A percentile compares a stretch with the other conserved stretches of the same genome.
Conservation (phyloP, 2,329 filamentous ascomycete genomes). For the Arthrobotrys conoides region DNA sequence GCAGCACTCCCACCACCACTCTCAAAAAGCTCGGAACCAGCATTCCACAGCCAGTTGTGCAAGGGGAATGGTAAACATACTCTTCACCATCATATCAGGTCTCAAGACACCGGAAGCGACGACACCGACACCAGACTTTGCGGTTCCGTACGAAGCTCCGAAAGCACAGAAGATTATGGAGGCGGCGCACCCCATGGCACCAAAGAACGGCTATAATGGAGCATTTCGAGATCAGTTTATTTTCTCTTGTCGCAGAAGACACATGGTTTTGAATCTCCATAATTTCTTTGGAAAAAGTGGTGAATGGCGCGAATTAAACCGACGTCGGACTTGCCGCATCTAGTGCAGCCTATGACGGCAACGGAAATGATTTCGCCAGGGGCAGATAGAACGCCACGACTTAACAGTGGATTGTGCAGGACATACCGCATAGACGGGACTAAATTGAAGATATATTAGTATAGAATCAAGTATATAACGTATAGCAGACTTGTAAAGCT, state of each 20-base stretch:
- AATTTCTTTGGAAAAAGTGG: conserved; percentile 1
- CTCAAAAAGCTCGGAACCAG: conserved; percentile 9
- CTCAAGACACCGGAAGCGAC: conserved; percentile 97
- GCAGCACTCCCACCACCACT: conserved; percentile 32
- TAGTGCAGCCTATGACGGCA: conserved; percentile 62
- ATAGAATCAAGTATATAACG: neutral
- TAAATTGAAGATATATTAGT: conserved; percentile 69
- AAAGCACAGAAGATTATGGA: conserved; percentile 98
- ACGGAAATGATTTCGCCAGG: conserved; percentile 63
- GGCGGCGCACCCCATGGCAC: conserved; percentile 94
- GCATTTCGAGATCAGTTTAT: conserved; percentile 64
- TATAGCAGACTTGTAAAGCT: neutral
- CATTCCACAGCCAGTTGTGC: conserved; percentile 14
- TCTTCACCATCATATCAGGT: conserved; percentile 99
- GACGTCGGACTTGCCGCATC: conserved; percentile 55
- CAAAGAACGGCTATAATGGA: conserved; percentile 81
- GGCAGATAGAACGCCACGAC: conserved; percentile 57
- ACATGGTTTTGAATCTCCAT: neutral
- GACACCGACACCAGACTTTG: conserved; percentile 99
- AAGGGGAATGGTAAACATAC: conserved; percentile 72
- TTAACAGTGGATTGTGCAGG: conserved; percentile 61
- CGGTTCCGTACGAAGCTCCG: conserved; percentile 97
- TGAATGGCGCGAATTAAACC: conserved; percentile 37
- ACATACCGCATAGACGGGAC: conserved; percentile 99
- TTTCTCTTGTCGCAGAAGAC: conserved; percentile 24